Evolutionary conservation across 768 basidiomycete species (phyloP), one percentile per base, ranked within the genome.

Genomic region (Naganishia vishniacii): DNA sequence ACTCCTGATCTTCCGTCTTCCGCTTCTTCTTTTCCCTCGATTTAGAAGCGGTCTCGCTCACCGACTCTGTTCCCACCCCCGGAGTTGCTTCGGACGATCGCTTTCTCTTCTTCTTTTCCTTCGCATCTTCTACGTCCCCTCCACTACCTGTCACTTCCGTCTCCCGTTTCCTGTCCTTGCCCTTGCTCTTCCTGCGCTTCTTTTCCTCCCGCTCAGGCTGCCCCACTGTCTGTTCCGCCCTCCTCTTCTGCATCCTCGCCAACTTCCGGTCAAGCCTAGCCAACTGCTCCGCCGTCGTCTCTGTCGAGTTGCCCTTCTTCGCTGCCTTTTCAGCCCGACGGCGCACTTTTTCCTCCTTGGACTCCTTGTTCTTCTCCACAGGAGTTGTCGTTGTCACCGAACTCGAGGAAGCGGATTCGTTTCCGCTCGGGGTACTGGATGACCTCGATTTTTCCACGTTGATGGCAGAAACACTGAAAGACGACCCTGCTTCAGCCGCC

Each of bases 201-300:
- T 62, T 12, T 25, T 25, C 23, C 7, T 37, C 4, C 9, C 31
- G 3, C 23, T 45, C 29, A 9, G n/a, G n/a, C n/a, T n/a, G 6
- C 9, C 25, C 26, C 42, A 18, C 12, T 7, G 25, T 18, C 28
- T 18, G n/a, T 11, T 9, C 2, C 12, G 20, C 48, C 2, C n/a
- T 28, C n/a, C 48, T 26, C 41, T 16, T 51, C 44, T 1, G 23
- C 49, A 12, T 26, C 48, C 23, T 44, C 31, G 18, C 34, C 18
- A 87, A 79, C 32, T 76, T 76, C 63, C 83, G 81, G 56, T 84
- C 53, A 67, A 86, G 79, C 5, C 73, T 73, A 56, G 73, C 78
- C 41, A 87, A 70, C 86, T 85, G 87, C 42, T 71, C 71, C 66
- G 80, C 79, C 13, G 84, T 82, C 25, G 77, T 75, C 0, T 68